Percentiles rank a stretch among this genome's conserved stretches.
Conservation (phyloP, 2,329 filamentous ascomycete species). For the Knufia fluminis region DNA sequence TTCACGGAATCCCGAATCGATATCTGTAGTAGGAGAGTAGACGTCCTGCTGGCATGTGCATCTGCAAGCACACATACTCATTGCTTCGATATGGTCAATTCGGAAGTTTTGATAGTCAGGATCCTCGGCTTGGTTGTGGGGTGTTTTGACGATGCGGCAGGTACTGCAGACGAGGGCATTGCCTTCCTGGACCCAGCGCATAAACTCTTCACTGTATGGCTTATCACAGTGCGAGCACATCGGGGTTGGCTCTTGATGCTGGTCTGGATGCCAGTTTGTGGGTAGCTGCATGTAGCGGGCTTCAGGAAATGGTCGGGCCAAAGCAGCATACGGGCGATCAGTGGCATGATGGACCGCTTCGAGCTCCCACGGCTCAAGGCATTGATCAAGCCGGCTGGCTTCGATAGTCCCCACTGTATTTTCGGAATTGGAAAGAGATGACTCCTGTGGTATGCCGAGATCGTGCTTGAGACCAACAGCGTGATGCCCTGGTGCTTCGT, state of each 20-base stretch:
- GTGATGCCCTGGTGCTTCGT: conserved; percentile 4
- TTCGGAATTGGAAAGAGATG: conserved; percentile 4
- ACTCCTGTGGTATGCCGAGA: conserved; percentile 1
- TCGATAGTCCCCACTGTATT: conserved; percentile 1
- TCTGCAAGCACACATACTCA: no score
- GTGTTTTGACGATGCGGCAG: background rate
- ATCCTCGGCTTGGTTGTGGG: background rate
- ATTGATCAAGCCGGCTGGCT: background rate
- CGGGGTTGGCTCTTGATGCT: background rate
- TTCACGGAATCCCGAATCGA: no score
- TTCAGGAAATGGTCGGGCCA: background rate
- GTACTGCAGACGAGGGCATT: background rate
- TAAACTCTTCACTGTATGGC: background rate
- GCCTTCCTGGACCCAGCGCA: background rate
- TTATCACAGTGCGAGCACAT: background rate
- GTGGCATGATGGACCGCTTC: background rate
- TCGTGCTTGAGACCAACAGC: conserved; percentile 2
- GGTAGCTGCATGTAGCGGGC: background rate
- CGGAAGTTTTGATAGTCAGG: background rate
- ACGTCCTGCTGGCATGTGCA: no score
- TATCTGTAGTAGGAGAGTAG: no score
- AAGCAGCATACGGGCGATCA: background rate
- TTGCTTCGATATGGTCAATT: no score
- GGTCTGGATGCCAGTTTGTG: background rate
- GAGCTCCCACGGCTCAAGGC: conserved; percentile 8